Evolutionary conservation across 2,329 filamentous ascomycete species (phyloP).

Genomic region (Penicillium sp.): DNA sequence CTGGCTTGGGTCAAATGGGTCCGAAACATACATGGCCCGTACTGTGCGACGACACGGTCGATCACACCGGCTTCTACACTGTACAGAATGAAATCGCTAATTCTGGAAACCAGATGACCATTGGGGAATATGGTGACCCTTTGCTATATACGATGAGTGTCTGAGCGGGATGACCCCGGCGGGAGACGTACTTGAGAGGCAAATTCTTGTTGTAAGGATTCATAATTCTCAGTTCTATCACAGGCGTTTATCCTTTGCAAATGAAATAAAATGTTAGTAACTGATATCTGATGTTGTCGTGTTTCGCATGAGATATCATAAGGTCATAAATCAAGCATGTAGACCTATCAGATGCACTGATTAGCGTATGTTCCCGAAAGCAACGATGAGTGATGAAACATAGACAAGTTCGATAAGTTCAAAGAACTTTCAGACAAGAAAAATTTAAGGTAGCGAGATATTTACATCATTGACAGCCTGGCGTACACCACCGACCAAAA

Average conservation of each 20-base stretch:
- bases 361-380: constrained; percentile 21
- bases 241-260: constrained; percentile 82
- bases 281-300: background rate
- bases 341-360: constrained; percentile 16
- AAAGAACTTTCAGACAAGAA: constrained; percentile 70
- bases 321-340: background rate
- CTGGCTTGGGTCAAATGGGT: constrained; percentile 4
- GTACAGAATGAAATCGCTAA: constrained; percentile 98
- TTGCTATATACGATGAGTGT: constrained; percentile 60
- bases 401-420: constrained; percentile 12
- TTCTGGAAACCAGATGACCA: constrained; percentile 91
- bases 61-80: constrained; percentile 94
- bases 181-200: constrained; percentile 73
- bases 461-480: constrained; percentile 94
- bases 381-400: constrained; percentile 8
- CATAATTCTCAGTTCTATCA: constrained; percentile 86
- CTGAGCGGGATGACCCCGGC: constrained; percentile 35
- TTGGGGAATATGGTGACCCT: constrained; percentile 86
- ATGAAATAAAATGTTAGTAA: constrained; percentile 32
- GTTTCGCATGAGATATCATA: background rate
- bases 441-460: constrained; percentile 96
- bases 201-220: constrained; percentile 78
- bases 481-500: constrained; percentile 67
- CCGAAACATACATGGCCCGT: constrained; percentile 78
- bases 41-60: constrained; percentile 80